A percentile compares a stretch with the other conserved stretches of the same genome.
These are phyloP conservation scores for Candida corydali DNA, from an alignment of 805 yeast genomes.

Conservation along the genomic window DNA sequence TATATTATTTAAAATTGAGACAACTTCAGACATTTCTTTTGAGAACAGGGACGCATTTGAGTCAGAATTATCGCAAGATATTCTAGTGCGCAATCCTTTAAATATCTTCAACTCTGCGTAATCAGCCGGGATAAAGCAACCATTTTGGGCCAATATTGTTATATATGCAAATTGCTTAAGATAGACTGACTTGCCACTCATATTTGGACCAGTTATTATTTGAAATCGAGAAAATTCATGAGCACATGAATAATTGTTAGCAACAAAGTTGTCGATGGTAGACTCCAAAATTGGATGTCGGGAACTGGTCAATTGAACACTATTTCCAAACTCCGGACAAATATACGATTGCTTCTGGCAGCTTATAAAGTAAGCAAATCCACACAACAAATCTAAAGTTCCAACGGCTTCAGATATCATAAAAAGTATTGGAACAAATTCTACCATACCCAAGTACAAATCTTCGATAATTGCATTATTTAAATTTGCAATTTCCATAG, in stretches of 20 bases:
- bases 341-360: constrained; percentile 11
- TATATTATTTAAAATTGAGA: constrained; percentile 37
- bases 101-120: constrained; percentile 40
- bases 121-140: constrained; percentile 47
- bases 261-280: constrained; percentile 19
- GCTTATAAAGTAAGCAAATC: constrained; percentile 23
- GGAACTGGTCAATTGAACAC: constrained; percentile 23
- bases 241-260: constrained; percentile 36
- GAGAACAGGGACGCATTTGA: constrained; percentile 40
- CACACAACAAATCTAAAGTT: constrained; percentile 30
- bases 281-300: constrained; percentile 43
- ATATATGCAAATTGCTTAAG: constrained; percentile 49
- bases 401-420: constrained; percentile 11
- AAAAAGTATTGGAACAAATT: constrained; percentile 8
- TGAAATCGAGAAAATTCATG: constrained; percentile 37
- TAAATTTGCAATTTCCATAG: constrained; percentile 37
- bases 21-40: constrained; percentile 46
- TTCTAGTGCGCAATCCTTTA: constrained; percentile 32
- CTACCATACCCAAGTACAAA: not conserved
- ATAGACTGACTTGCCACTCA: constrained; percentile 62
- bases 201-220: constrained; percentile 56
- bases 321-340: constrained; percentile 35
- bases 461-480: constrained; percentile 37
- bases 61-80: constrained; percentile 31
- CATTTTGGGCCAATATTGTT: constrained; percentile 54